These are phyloP conservation scores for Pseudocercospora fijiensis DNA, from an alignment of 2,329 filamentous ascomycete species.

Conservation along the genomic window DNA sequence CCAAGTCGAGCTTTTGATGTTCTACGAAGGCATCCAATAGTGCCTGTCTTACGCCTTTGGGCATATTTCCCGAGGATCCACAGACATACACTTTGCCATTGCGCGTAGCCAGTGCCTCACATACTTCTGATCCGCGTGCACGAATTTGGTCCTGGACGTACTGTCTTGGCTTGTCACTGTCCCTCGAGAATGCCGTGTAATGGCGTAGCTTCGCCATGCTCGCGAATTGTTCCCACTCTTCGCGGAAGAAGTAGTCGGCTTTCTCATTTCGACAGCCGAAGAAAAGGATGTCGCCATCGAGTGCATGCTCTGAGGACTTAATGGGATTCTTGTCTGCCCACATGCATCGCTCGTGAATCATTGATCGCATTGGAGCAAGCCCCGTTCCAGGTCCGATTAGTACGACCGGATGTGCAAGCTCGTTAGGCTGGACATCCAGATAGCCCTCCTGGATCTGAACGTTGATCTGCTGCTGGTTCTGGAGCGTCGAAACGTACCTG, in stretches of 20 bases:
- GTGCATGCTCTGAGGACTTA: slow-evolving; percentile 11
- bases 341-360: slow-evolving; percentile 68
- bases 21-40: slow-evolving; percentile 59
- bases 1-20: slow-evolving; percentile 41
- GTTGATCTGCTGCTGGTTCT: slow-evolving; percentile 56
- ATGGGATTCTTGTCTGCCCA: slow-evolving; percentile 36
- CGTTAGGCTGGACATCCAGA: slow-evolving; percentile 49
- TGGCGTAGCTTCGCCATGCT: slow-evolving; percentile 52
- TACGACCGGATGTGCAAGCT: slow-evolving; percentile 61
- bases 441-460: slow-evolving; percentile 59
- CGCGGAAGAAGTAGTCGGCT: slow-evolving; percentile 77
- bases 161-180: slow-evolving; percentile 60
- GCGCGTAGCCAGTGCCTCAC: slow-evolving; percentile 51
- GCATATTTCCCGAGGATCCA: slow-evolving; percentile 68
- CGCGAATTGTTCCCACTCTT: slow-evolving; percentile 65
- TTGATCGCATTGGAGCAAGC: slow-evolving; percentile 76
- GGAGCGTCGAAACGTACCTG: slow-evolving; percentile 71
- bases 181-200: slow-evolving; percentile 68
- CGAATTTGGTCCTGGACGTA: slow-evolving; percentile 68
- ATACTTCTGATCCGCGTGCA: slow-evolving; percentile 52
- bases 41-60: slow-evolving; percentile 65
- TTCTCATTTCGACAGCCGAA: slow-evolving; percentile 76
- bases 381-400: slow-evolving; percentile 85
- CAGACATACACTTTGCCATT: slow-evolving; percentile 59
- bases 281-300: slow-evolving; percentile 60